phyloP scores from a whole-genome alignment of 805 yeast species.

The Suhomyces prunicola region DNA sequence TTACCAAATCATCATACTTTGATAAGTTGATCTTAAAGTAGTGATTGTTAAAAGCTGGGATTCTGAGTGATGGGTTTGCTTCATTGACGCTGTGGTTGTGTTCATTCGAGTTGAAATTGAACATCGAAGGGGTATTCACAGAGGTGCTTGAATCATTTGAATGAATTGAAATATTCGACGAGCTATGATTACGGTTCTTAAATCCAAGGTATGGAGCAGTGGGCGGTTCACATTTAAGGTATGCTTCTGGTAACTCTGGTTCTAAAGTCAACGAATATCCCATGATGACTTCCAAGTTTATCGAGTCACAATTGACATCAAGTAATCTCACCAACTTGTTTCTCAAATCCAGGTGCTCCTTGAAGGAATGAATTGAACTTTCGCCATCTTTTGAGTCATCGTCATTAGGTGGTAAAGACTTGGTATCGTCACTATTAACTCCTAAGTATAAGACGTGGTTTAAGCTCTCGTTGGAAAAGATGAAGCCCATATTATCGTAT shows the following conservation, averaged over 20 bases:
- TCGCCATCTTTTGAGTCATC: slow-evolving; percentile 4
- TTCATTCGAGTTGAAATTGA: neutral
- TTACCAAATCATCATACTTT: slow-evolving; percentile 33
- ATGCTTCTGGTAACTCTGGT: slow-evolving; percentile 49
- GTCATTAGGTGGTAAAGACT: slow-evolving; percentile 17
- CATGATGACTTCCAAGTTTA: slow-evolving; percentile 57
- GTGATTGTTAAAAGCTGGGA: slow-evolving; percentile 36
- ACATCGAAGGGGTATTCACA: slow-evolving; percentile 1
- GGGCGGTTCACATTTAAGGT: slow-evolving; percentile 17
- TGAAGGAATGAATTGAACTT: neutral
- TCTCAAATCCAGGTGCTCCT: slow-evolving; percentile 14
- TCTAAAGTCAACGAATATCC: slow-evolving; percentile 60
- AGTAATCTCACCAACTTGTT: slow-evolving; percentile 45
- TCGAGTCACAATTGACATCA: slow-evolving; percentile 39
- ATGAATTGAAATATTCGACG: slow-evolving; percentile 23
- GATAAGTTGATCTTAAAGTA: slow-evolving; percentile 32
- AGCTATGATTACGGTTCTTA: slow-evolving; percentile 10
- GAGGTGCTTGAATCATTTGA: slow-evolving; percentile 23
- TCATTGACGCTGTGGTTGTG: slow-evolving; percentile 6
- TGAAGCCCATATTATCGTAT: slow-evolving; percentile 41
- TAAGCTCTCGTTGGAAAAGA: slow-evolving; percentile 42
- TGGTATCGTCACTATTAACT: slow-evolving; percentile 29
- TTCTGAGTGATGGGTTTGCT: slow-evolving; percentile 15
- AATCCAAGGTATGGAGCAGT: slow-evolving; percentile 4
- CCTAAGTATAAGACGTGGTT: slow-evolving; percentile 43